Percentiles rank a stretch among this genome's conserved stretches.
Conservation (phyloP, 768 basidiomycete genomes). For the Amanita rimosa region DNA sequence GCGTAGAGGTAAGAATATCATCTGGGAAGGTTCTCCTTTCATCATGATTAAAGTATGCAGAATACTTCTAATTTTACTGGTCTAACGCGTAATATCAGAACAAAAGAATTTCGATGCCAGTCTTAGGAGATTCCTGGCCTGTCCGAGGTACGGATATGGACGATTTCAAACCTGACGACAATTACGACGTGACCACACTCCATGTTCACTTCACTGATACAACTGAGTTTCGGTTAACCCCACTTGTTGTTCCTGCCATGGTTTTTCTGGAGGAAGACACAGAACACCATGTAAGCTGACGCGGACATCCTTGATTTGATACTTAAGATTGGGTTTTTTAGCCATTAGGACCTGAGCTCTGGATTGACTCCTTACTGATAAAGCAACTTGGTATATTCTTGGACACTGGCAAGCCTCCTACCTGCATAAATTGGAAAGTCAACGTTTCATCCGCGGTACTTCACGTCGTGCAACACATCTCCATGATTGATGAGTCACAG, state of each 20-base stretch:
- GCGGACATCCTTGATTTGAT: not conserved
- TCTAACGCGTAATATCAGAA: constrained; percentile 1
- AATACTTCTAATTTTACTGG: not conserved
- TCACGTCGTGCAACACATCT: constrained; percentile 37
- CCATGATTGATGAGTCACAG: constrained; percentile 22
- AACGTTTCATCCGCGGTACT: constrained; percentile 26
- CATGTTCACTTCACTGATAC: constrained; percentile 28
- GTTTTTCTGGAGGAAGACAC: constrained; percentile 36
- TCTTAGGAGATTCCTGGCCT: not conserved
- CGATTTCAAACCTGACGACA: constrained; percentile 12
- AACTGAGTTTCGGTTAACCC: constrained; percentile 38
- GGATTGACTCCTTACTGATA: constrained; percentile 30
- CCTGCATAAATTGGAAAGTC: constrained; percentile 28
- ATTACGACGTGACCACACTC: constrained; percentile 22
- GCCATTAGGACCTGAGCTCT: constrained; percentile 24
- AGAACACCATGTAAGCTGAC: constrained; percentile 28
- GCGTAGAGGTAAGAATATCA: not conserved
- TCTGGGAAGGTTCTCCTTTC: constrained; percentile 4
- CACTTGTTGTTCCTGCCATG: constrained; percentile 37
- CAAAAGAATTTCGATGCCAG: not conserved
- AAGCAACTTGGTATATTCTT: constrained; percentile 22
- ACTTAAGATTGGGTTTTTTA: constrained; percentile 7
- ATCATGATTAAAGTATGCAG: not conserved
- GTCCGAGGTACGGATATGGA: not conserved
- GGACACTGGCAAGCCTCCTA: constrained; percentile 9